These are phyloP conservation scores for Blastobotrys capitulatus DNA, from an alignment of 1,139 yeast species.

Conservation along the genomic window DNA sequence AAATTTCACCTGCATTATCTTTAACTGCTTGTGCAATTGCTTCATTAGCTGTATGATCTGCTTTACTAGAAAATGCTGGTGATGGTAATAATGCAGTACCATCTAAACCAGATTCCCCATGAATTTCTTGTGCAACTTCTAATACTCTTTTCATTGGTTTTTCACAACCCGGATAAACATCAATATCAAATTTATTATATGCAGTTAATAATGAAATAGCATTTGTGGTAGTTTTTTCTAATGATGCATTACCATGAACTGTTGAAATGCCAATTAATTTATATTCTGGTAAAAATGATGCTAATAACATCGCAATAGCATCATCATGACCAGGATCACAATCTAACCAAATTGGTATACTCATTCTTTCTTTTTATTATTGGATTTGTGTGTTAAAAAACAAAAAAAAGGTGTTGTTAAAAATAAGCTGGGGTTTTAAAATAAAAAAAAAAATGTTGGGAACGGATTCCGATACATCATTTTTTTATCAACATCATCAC, in stretches of 20 bases:
- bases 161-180: constrained; percentile 62
- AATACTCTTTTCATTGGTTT: constrained; percentile 50
- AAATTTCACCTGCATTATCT: constrained; percentile 42
- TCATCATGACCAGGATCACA: constrained; percentile 95
- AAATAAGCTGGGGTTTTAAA: no score
- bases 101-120: constrained; percentile 71
- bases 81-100: constrained; percentile 57
- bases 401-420: no score
- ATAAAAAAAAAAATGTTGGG: no score
- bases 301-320: constrained; percentile 66
- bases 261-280: constrained; percentile 68
- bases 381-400: neutral
- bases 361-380: neutral
- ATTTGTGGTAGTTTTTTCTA: constrained; percentile 62
- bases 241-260: constrained; percentile 73
- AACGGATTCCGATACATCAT: no score
- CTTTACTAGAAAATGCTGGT: constrained; percentile 34
- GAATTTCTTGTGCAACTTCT: constrained; percentile 56
- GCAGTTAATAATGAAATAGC: constrained; percentile 63
- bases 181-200: constrained; percentile 43
- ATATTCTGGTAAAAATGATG: constrained; percentile 54
- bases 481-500: no score
- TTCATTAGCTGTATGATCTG: constrained; percentile 45
- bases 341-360: constrained; percentile 75
- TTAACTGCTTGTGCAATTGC: constrained; percentile 52